phyloP scores from a whole-genome alignment of 805 yeast genomes.

The Wickerhamiella sorbophila region DNA sequence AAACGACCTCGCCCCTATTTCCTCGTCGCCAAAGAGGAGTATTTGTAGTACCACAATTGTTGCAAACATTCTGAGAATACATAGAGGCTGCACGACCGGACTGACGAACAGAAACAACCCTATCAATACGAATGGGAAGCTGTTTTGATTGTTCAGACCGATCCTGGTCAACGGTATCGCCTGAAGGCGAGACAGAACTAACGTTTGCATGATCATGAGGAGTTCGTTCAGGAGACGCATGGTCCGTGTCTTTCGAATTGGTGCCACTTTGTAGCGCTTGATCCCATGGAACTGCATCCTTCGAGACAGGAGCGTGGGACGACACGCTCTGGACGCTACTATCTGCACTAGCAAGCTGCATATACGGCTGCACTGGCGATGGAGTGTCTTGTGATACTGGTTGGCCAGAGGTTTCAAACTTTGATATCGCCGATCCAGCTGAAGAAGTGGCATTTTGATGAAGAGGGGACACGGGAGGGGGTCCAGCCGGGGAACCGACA shows the following conservation, averaged over 20 bases:
- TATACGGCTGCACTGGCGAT: neutral
- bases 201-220: too few relatives aligned
- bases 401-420: neutral
- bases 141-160: neutral
- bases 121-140: neutral
- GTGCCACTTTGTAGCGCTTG: too few relatives aligned
- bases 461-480: neutral
- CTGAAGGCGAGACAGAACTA: too few relatives aligned
- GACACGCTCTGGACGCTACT: too few relatives aligned
- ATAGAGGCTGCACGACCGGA: neutral
- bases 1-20: constrained; percentile 78
- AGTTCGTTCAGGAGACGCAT: too few relatives aligned
- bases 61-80: constrained; percentile 36
- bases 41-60: constrained; percentile 81
- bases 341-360: neutral
- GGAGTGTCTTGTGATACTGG: neutral
- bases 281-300: too few relatives aligned
- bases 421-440: neutral
- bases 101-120: neutral
- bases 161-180: too few relatives aligned
- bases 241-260: too few relatives aligned
- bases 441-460: neutral
- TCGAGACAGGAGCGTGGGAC: too few relatives aligned
- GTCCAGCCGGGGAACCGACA: neutral
- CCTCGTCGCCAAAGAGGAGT: constrained; percentile 95